A percentile compares a stretch with the other conserved stretches of the same genome.
These are phyloP conservation scores for Oidiodendron maius DNA, from an alignment of 495 filamentous ascomycete genomes.

Conservation along the genomic window DNA sequence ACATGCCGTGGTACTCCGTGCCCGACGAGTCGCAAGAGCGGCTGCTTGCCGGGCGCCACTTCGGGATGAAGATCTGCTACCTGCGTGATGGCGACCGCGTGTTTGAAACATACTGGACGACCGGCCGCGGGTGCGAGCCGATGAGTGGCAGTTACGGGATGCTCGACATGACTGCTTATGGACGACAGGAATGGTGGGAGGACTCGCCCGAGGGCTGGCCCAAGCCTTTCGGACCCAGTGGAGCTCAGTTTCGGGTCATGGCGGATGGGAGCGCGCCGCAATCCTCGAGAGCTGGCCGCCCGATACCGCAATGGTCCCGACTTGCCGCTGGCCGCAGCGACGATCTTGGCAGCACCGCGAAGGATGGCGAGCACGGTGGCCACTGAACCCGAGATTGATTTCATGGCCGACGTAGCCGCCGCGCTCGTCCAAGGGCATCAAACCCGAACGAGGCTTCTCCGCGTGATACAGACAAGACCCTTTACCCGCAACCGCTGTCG, in stretches of 20 bases:
- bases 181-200: constrained; percentile 6
- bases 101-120: constrained; percentile 13
- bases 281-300: background rate
- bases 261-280: background rate
- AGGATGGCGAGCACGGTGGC: too few species aligned
- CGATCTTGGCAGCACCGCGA: constrained; percentile 4
- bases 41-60: constrained; percentile 2
- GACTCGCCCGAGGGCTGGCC: constrained; percentile 11
- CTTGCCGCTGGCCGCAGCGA: constrained; percentile 6
- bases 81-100: constrained; percentile 12
- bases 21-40: too few species aligned
- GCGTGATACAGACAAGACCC: too few species aligned
- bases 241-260: constrained; percentile 1
- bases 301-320: constrained; percentile 6
- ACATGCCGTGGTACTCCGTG: constrained; percentile 17
- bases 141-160: constrained; percentile 7
- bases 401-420: too few species aligned
- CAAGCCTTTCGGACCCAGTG: background rate
- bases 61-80: constrained; percentile 16
- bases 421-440: too few species aligned
- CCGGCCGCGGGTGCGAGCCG: constrained; percentile 8
- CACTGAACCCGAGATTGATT: too few species aligned
- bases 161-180: constrained; percentile 13
- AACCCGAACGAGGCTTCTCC: too few species aligned
- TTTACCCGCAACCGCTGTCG: too few species aligned